A percentile compares a stretch with the other conserved stretches of the same genome.
Evolutionary conservation across 2,329 filamentous ascomycete genomes (phyloP).

Genomic region (Niveomyces coronatus): DNA sequence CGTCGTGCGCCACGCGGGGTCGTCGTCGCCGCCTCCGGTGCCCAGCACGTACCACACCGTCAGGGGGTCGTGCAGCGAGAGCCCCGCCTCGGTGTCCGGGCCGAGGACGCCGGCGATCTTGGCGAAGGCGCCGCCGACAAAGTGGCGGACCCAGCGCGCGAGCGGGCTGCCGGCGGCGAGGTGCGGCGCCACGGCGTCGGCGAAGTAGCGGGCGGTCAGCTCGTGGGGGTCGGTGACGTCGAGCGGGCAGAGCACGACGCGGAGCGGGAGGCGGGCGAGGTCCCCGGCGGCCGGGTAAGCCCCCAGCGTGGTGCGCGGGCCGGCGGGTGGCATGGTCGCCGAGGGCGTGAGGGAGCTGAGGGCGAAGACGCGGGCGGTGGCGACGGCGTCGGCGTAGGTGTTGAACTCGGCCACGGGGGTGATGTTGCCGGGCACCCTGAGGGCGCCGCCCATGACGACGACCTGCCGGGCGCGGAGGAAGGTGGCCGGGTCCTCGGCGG

Average conservation of each 20-base stretch:
- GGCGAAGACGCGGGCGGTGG: constrained; percentile 66
- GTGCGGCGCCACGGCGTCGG: constrained; percentile 41
- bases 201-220: constrained; percentile 51
- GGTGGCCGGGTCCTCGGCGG: constrained; percentile 76
- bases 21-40: constrained; percentile 30
- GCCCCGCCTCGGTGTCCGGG: constrained; percentile 45
- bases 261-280: constrained; percentile 53
- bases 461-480: constrained; percentile 86
- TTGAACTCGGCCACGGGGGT: constrained; percentile 91
- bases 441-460: constrained; percentile 87
- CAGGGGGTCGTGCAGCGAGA: constrained; percentile 67
- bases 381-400: constrained; percentile 76
- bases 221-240: constrained; percentile 67
- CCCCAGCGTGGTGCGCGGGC: constrained; percentile 39
- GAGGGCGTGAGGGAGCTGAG: constrained; percentile 63
- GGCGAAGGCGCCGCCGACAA: constrained; percentile 58
- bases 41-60: constrained; percentile 71
- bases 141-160: constrained; percentile 61
- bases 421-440: constrained; percentile 72
- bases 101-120: constrained; percentile 56
- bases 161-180: constrained; percentile 58
- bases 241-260: constrained; percentile 61
- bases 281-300: constrained; percentile 55
- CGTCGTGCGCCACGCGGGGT: constrained; percentile 48
- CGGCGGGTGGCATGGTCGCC: constrained; percentile 69